Conservation (phyloP, 1,139 yeast genomes). For the Candida buenavistaensis region DNA sequence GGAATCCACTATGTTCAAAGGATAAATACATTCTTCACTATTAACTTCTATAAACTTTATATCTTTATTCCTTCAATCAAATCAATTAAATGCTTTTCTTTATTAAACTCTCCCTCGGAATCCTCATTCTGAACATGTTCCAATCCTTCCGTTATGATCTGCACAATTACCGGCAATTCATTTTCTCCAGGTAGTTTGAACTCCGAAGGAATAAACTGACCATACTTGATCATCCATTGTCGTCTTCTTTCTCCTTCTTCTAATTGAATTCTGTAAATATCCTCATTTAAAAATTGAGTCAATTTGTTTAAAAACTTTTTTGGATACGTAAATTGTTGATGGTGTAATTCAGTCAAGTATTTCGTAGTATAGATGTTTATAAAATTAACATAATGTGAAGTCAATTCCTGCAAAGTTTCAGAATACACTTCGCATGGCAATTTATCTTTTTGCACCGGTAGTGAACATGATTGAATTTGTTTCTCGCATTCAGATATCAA, state of each 20-base stretch:
- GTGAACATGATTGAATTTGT: slow-evolving; percentile 16
- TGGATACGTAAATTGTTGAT: slow-evolving; percentile 43
- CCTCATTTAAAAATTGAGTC: slow-evolving; percentile 35
- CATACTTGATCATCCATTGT: slow-evolving; percentile 40
- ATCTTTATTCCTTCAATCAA: slow-evolving; percentile 17
- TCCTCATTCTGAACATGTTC: slow-evolving; percentile 29
- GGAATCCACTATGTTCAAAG: no score
- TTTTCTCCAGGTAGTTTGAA: slow-evolving; percentile 42
- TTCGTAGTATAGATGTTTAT: slow-evolving; percentile 34
- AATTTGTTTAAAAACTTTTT: slow-evolving; percentile 33
- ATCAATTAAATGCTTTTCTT: slow-evolving; percentile 21
- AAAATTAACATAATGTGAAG: slow-evolving; percentile 40
- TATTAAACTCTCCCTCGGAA: slow-evolving; percentile 16
- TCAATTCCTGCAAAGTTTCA: slow-evolving; percentile 30
- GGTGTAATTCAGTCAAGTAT: slow-evolving; percentile 40
- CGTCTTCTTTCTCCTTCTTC: slow-evolving; percentile 37
- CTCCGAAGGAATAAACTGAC: slow-evolving; percentile 44
- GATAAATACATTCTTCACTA: no score
- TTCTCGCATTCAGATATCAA: slow-evolving; percentile 21
- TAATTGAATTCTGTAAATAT: slow-evolving; percentile 32
- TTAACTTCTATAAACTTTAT: neutral
- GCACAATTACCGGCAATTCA: slow-evolving; percentile 39
- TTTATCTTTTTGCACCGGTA: slow-evolving; percentile 11
- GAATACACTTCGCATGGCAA: slow-evolving; percentile 25
- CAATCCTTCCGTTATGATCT: slow-evolving; percentile 45